Evolutionary conservation across 139 green algal genomes (phyloP).

Genomic region (Chlamydomonas schloesseri): DNA sequence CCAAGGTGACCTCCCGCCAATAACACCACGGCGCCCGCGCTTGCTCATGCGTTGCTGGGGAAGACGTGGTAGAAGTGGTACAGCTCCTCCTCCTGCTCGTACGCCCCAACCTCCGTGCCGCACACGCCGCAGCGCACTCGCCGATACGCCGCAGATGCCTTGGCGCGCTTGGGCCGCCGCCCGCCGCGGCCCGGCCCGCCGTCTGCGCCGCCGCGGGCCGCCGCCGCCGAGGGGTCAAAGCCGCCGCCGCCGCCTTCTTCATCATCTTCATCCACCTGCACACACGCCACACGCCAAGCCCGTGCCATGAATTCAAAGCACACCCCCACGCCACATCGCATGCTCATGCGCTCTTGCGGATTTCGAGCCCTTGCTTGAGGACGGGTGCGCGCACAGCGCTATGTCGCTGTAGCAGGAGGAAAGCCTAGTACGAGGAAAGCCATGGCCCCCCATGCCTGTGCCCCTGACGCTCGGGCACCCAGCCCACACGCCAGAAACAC

Average conservation of each 20-base stretch:
- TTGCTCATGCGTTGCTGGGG: slow-evolving; percentile 43
- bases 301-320: too few species aligned
- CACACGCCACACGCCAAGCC: too few species aligned
- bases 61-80: slow-evolving; percentile 76
- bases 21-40: background rate
- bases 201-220: background rate
- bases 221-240: background rate
- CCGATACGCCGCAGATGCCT: background rate
- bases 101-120: slow-evolving; percentile 59
- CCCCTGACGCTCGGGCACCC: too few species aligned
- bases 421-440: too few species aligned
- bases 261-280: background rate
- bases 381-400: too few species aligned
- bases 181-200: background rate
- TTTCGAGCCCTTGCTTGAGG: too few species aligned
- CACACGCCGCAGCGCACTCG: slow-evolving; percentile 64
- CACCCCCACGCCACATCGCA: too few species aligned
- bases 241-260: background rate
- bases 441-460: too few species aligned
- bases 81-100: slow-evolving; percentile 42
- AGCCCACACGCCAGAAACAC: too few species aligned
- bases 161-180: slow-evolving; percentile 28
- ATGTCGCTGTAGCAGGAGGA: too few species aligned
- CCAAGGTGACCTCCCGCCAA: too few species aligned
- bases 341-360: too few species aligned